These are phyloP conservation scores for Quercus robur DNA, from an alignment of 306 rosid genomes.

Conservation along the genomic window DNA sequence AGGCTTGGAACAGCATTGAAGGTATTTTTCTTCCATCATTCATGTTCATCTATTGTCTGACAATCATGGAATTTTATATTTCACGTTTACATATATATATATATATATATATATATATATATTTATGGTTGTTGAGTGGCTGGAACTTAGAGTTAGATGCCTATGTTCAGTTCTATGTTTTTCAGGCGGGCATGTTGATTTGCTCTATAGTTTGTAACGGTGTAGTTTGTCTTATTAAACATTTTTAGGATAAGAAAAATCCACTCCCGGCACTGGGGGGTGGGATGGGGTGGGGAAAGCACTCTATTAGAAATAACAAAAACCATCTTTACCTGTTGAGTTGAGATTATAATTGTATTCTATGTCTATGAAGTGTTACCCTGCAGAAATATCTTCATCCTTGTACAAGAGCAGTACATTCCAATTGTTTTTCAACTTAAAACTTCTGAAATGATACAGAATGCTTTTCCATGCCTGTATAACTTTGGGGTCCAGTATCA, in stretches of 20 bases:
- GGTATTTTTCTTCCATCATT: too few relatives aligned
- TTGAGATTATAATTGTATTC: not conserved
- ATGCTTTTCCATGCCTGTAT: not conserved
- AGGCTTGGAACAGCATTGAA: constrained; percentile 93
- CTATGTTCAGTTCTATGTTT: too few relatives aligned
- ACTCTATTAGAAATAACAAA: not conserved
- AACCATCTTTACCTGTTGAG: not conserved
- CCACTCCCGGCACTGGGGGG: not conserved
- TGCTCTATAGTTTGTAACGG: not conserved
- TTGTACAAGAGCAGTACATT: not conserved
- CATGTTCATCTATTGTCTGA: too few relatives aligned
- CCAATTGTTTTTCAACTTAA: not conserved
- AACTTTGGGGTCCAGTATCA: not conserved
- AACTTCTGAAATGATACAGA: not conserved
- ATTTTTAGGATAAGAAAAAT: not conserved
- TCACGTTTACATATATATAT: too few relatives aligned
- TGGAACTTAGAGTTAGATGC: too few relatives aligned
- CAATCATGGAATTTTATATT: too few relatives aligned
- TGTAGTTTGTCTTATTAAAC: not conserved
- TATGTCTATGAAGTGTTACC: not conserved
- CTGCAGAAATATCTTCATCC: not conserved
- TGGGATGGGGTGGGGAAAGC: too few relatives aligned
- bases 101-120: too few relatives aligned
- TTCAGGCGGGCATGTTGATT: too few relatives aligned
- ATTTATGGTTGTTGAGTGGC: too few relatives aligned